Base-by-base conservation (phyloP, 208 protist genomes). In the Borovskyia barvae region DNA sequence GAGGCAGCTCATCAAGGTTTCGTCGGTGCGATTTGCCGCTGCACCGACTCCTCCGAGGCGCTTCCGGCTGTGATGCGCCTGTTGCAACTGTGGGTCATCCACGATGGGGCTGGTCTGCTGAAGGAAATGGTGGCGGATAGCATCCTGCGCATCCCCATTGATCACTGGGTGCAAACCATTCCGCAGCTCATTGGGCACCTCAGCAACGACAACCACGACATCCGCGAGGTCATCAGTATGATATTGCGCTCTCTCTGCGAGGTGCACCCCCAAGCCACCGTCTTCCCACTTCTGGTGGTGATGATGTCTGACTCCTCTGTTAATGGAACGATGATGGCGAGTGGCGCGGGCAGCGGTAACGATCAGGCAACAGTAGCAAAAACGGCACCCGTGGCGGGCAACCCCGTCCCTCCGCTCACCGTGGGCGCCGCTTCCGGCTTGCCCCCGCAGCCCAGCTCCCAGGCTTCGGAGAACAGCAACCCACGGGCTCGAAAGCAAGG, bases 101-200 rank as follows among this genome's bases (percentile, higher is more conserved):
- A 98, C 62, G 88, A 90, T 64, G 86, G 87, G 25, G 76, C 93
- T 28, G 75, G 71, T 2, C 65, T 93, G 41, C 79, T 94, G 30
- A 92, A 94, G 55, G 90, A 97, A 56, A 88, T 79, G 24, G 85
- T 97, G 26, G 93, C 86, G 20, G 78, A 89, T 36, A 98, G 97
- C 66, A 95, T 99, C 64, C 74, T 69, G 25, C 95, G 86, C 12
- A 96, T 99, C 15, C 78, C 83, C 1, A 90, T 99, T 17, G 97
- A 99, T 66, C 98, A 98, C 50, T 99, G 99, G 99, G 87, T 99
- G 14, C 88, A 98, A 56, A 97, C 99, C 7, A 98, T 99, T 28
- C 98, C 98, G 32, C 98, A 99, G 92, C 85, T 99, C n/a, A 99
- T 99, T 64, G 98, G 98, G 24, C 90, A 98, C 58, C 94, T 99